Evolutionary conservation across 345 rosid genomes (phyloP).

Genomic region (Linum tenue): DNA sequence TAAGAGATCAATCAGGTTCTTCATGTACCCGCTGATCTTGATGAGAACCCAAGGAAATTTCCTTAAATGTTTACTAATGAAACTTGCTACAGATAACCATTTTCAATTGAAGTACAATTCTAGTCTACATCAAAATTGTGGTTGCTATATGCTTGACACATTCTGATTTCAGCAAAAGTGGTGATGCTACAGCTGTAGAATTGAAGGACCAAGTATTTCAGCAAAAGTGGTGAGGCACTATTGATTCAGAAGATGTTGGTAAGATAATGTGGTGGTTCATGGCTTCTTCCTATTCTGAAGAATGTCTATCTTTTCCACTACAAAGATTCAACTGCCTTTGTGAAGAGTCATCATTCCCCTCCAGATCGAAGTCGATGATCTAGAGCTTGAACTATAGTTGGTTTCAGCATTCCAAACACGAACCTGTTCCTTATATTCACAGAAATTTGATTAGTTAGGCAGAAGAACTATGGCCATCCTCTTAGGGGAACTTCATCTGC

Average conservation of each 20-base stretch:
- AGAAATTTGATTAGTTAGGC: too few relatives aligned
- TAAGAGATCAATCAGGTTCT: too few relatives aligned
- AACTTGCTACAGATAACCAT: too few relatives aligned
- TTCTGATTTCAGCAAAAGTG: too few relatives aligned
- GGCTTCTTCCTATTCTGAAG: slow-evolving; percentile 14
- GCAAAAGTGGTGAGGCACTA: slow-evolving; percentile 16
- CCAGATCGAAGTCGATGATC: slow-evolving; percentile 41
- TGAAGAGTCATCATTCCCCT: slow-evolving; percentile 64
- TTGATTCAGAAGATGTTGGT: slow-evolving; percentile 10
- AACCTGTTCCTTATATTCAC: slow-evolving; percentile 28
- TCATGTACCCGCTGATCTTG: too few relatives aligned
- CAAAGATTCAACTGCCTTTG: slow-evolving; percentile 8
- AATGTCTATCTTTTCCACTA: neutral
- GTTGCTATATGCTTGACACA: too few relatives aligned
- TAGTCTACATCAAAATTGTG: too few relatives aligned
- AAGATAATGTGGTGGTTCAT: slow-evolving; percentile 13
- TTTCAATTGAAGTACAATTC: too few relatives aligned
- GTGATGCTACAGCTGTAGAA: neutral
- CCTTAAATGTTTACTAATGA: too few relatives aligned
- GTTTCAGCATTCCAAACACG: slow-evolving; percentile 63
- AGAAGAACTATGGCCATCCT: neutral
- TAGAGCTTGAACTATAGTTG: slow-evolving; percentile 27
- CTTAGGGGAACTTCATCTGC: neutral
- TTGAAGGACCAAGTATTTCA: neutral
- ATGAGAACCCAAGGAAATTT: too few relatives aligned